phyloP scores from a whole-genome alignment of 768 basidiomycete species.

The Leccinum olivaceopallidum region DNA sequence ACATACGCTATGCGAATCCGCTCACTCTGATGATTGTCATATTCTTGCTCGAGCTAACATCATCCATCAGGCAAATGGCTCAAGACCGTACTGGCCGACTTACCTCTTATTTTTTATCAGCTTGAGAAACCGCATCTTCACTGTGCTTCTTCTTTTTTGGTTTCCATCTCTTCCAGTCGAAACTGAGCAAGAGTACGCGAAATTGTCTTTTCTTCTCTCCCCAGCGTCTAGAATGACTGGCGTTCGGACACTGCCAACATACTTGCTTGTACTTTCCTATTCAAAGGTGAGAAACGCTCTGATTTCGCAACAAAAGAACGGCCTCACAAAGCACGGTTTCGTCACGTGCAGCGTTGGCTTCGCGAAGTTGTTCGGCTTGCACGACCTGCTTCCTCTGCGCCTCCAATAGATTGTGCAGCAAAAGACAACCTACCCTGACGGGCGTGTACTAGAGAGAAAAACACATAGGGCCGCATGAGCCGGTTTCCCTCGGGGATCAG shows the following conservation, averaged over 20 bases:
- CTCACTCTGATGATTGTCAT: slow-evolving; percentile 87
- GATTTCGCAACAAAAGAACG: not conserved
- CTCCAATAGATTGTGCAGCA: slow-evolving; percentile 53
- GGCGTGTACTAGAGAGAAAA: slow-evolving; percentile 45
- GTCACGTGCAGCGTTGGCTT: slow-evolving; percentile 33
- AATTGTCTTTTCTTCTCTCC: slow-evolving; percentile 79
- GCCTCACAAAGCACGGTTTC: slow-evolving; percentile 41
- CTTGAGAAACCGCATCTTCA: slow-evolving; percentile 53
- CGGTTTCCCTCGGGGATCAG: slow-evolving; percentile 10
- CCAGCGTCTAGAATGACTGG: slow-evolving; percentile 77
- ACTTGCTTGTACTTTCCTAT: slow-evolving; percentile 78
- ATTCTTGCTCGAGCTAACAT: slow-evolving; percentile 66
- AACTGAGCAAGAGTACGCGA: slow-evolving; percentile 63
- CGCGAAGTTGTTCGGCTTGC: slow-evolving; percentile 35
- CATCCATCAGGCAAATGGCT: not conserved
- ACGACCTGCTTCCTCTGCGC: slow-evolving; percentile 42
- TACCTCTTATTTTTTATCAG: slow-evolving; percentile 60
- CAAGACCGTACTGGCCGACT: no score
- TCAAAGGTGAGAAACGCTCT: slow-evolving; percentile 7
- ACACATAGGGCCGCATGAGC: slow-evolving; percentile 5
- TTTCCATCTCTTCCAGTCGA: slow-evolving; percentile 63
- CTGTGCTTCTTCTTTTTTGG: slow-evolving; percentile 53
- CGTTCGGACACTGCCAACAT: slow-evolving; percentile 84
- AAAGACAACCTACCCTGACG: slow-evolving; percentile 47
- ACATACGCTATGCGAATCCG: slow-evolving; percentile 70